Evolutionary conservation across 176 grass and related monocot genomes (phyloP), one percentile per base, ranked within the genome.

Genomic region (Echinochloa phyllopogon): DNA sequence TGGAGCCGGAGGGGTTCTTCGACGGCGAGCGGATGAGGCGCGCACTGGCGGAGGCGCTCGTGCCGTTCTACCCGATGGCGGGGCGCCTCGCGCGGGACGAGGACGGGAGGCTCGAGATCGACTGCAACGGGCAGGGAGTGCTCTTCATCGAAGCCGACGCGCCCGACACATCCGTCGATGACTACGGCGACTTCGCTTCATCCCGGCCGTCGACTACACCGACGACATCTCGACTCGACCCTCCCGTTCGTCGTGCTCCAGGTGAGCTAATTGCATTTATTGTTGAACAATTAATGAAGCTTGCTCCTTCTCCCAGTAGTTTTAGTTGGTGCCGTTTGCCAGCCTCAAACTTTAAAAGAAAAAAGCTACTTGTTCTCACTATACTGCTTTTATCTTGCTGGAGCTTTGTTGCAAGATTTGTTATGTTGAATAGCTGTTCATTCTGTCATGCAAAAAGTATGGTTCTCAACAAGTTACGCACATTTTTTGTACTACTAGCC

Each of bases 121-220:
- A 91, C 62, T 96, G 91, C 86, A 91, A 79, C 29, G 88, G 91
- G 43, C 80, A 87, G 27, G 94, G 91, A 12, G 94, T 93, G 49
- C 85, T 96, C 52, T 96, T 96, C 77, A 91, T 96, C 23, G 94
- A 93, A 86, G 94, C 94, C 7, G 83, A 91, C 33, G 85, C 90
- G 5, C 63, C 85, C 4, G 87, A 81, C 33, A 17, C 59, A 5
- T 27, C 88, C 18, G 61, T 93, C 51, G 77, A 83, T 60, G 89
- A 96, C 60, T 93, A 83, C 51, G 94, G 91, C 23, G 91, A 93
- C 89, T 96, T 96, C 57, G 75, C 37, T 91, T 95, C 77, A 93
- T 93, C 68, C 94, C 94, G 7, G 27, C 70, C 21, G 91, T 93
- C 8, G 90, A 91, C 11, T 95, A 91, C 84, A 76, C 88, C 38